Evolutionary conservation across 2,329 filamentous ascomycete species (phyloP).

Genomic region (Elsinoe perseae): DNA sequence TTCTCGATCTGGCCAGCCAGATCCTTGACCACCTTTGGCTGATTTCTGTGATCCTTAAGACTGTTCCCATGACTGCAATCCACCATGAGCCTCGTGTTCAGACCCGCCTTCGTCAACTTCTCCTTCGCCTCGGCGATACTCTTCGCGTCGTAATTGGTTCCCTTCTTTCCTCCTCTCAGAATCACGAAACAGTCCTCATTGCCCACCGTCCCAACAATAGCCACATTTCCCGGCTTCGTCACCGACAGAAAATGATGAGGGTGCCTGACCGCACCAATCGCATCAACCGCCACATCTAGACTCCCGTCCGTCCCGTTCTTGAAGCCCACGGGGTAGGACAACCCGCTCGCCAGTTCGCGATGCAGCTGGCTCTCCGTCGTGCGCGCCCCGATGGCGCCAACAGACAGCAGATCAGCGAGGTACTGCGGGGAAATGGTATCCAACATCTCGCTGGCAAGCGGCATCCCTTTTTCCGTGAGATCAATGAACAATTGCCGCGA

Average conservation of each 20-base stretch:
- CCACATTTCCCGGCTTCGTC: conserved; percentile 90
- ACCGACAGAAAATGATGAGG: conserved; percentile 96
- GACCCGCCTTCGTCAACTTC: conserved; percentile 64
- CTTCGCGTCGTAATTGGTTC: conserved; percentile 85
- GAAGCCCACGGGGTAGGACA: conserved; percentile 97
- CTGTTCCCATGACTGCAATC: conserved; percentile 93
- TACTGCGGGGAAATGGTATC: conserved; percentile 98
- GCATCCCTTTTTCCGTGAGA: conserved; percentile 86
- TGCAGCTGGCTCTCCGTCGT: conserved; percentile 96
- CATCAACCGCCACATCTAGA: conserved; percentile 83
- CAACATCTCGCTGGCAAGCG: conserved; percentile 93
- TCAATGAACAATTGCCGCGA: conserved; percentile 89
- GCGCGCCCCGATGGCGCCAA: conserved; percentile 89
- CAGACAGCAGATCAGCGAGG: conserved; percentile 80
- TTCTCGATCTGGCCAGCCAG: conserved; percentile 76
- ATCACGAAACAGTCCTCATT: conserved; percentile 98
- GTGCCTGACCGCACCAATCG: conserved; percentile 84
- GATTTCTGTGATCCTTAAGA: conserved; percentile 92
- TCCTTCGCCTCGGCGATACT: conserved; percentile 79
- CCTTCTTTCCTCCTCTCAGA: conserved; percentile 81
- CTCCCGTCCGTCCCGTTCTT: conserved; percentile 98
- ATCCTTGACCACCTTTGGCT: conserved; percentile 80
- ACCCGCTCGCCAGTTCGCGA: conserved; percentile 83
- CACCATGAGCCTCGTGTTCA: conserved; percentile 76
- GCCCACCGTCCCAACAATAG: conserved; percentile 87